A percentile compares a stretch with the other conserved stretches of the same genome.
These are phyloP conservation scores for Neurospora tetraspora DNA, from an alignment of 495 filamentous ascomycete genomes.

Conservation along the genomic window DNA sequence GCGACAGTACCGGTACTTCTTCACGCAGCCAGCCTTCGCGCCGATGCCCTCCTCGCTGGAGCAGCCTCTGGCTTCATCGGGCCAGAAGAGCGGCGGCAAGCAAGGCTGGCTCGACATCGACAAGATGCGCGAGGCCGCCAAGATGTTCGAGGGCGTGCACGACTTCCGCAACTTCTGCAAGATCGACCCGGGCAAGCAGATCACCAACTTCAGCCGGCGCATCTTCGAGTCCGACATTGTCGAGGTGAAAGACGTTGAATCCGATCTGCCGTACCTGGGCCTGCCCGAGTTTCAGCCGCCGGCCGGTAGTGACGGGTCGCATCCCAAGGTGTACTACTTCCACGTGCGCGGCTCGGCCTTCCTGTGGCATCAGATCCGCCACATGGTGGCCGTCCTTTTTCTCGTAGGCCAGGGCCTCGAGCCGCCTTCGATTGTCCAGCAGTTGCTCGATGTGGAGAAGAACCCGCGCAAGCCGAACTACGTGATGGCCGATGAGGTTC, in stretches of 20 bases:
- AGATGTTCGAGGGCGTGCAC: conserved; percentile 67
- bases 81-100: conserved; percentile 14
- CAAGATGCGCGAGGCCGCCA: conserved; percentile 74
- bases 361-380: conserved; percentile 94
- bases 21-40: conserved; percentile 81
- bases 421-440: conserved; percentile 53
- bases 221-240: conserved; percentile 72
- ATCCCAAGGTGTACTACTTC: conserved; percentile 74
- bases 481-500: conserved; percentile 78
- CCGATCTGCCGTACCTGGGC: conserved; percentile 34
- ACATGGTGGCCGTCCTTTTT: conserved; percentile 83
- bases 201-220: conserved; percentile 65
- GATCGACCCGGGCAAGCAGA: conserved; percentile 75
- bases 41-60: conserved; percentile 38
- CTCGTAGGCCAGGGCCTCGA: conserved; percentile 87
- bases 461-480: conserved; percentile 71
- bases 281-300: conserved; percentile 5
- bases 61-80: conserved; percentile 10
- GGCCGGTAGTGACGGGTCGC: not conserved
- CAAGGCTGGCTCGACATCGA: conserved; percentile 63
- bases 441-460: conserved; percentile 59
- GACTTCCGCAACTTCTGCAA: conserved; percentile 98
- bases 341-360: conserved; percentile 85
- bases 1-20: conserved; percentile 89
- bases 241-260: conserved; percentile 43